These are phyloP conservation scores for Exophiala sp. DNA, from an alignment of 2,329 filamentous ascomycete species.

Conservation along the genomic window DNA sequence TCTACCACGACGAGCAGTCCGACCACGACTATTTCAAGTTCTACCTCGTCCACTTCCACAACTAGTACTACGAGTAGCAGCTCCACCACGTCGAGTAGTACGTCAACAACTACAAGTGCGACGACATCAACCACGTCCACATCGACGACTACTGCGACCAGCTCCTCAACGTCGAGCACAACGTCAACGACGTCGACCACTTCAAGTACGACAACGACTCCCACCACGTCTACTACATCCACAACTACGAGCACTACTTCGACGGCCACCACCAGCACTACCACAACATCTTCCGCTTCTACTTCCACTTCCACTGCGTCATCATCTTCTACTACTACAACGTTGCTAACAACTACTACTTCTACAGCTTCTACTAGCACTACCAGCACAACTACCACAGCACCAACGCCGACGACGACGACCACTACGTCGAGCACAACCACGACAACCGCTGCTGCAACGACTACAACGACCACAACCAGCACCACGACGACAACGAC, in stretches of 20 bases:
- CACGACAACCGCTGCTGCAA: background rate
- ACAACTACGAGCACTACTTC: background rate
- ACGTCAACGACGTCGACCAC: background rate
- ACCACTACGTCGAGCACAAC: conserved; percentile 2
- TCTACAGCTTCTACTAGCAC: background rate
- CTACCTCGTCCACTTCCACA: background rate
- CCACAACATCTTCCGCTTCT: conserved; percentile 5
- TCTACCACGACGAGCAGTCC: background rate
- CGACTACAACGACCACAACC: conserved; percentile 6
- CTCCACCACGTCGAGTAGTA: background rate
- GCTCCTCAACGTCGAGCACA: background rate
- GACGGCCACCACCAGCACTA: conserved; percentile 1
- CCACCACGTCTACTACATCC: background rate
- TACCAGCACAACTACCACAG: background rate
- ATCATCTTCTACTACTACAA: background rate
- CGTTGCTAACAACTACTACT: conserved; percentile 4
- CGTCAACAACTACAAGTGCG: conserved; percentile 1
- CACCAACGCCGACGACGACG: background rate
- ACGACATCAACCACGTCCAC: background rate
- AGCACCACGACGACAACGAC: conserved; percentile 4
- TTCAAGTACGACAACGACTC: background rate
- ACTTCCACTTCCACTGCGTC: conserved; percentile 6
- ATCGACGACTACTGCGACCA: conserved; percentile 1
- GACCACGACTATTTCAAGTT: conserved; percentile 1
- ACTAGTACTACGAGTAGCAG: background rate